Base-by-base conservation (phyloP, 768 basidiomycete species). In the Brasilioporus rufonigricans region DNA sequence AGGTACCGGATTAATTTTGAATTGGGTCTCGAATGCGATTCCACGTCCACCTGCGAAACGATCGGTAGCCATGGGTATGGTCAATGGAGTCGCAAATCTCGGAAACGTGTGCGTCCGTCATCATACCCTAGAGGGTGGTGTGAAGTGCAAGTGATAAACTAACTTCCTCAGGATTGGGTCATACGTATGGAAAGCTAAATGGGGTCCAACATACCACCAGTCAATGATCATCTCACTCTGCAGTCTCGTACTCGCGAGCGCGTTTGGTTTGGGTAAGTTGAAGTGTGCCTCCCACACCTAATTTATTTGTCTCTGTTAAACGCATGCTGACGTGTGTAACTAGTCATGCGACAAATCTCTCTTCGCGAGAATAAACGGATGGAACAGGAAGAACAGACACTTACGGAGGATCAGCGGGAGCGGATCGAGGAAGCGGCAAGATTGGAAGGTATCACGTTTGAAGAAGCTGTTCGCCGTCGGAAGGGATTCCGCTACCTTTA, bases 11-110 rank as follows among this genome's bases (percentile, higher is more conserved):
- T 59, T 79, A 5, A 81, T 75, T 1, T 60, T 80, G 24, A 80
- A 81, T 1, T 86, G 86, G 86, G 83, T 85, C 7, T 77, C 84
- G 0, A 86, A 83, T 59, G 73, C 77, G 0, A 68, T 86, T 32
- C 80, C 83, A 5, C 76, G 85, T 1, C 85, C 85, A 33, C 85
- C 84, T 19, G 76, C 81, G 1, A 67, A 67, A 44, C 68, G 76
- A 18, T 63, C 79, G 0, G 85, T 79, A 5, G 83, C 81, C 1
- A 84, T 86, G 27, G 85, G 78, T 2, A 74, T 87, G 43, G 82
- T 85, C 4, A 85, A 84, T 55, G 85, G 84, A 2, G 63, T 75
- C 18, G 83, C 79, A 23, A 83, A 81, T 57, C 62, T 85, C 4
- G 83, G 84, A 10, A 80, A 77, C 57, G 49, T 86, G 84, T 85